These are phyloP conservation scores for Penicillium argentinense DNA, from an alignment of 495 filamentous ascomycete species.

Conservation along the genomic window DNA sequence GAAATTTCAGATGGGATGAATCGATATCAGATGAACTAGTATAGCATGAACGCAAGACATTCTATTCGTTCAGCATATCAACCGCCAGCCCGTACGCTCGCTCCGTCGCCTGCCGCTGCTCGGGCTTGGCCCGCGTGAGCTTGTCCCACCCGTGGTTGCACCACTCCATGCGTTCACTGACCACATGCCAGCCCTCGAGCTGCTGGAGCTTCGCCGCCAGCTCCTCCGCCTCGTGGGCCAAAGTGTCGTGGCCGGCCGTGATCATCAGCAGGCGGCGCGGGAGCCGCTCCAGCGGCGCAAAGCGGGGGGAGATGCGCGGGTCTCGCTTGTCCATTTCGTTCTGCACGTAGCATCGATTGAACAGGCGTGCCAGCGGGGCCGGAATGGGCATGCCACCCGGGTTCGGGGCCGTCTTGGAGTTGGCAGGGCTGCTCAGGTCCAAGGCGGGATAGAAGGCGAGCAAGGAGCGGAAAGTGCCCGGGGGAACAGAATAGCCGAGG, in stretches of 20 bases:
- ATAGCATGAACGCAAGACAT: no score
- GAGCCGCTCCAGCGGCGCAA: slow-evolving; percentile 37
- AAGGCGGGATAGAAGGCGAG: slow-evolving; percentile 43
- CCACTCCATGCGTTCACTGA: slow-evolving; percentile 37
- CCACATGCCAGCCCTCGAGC: slow-evolving; percentile 34
- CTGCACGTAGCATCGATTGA: slow-evolving; percentile 35
- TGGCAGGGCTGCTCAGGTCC: slow-evolving; percentile 29
- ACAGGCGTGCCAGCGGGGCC: slow-evolving; percentile 24
- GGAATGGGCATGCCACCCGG: slow-evolving; percentile 24
- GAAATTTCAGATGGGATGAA: no score
- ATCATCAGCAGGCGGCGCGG: slow-evolving; percentile 43
- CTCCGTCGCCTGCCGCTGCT: slow-evolving; percentile 32
- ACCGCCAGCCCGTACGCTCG: slow-evolving; percentile 36
- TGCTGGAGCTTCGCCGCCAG: slow-evolving; percentile 35
- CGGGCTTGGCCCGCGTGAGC: slow-evolving; percentile 20
- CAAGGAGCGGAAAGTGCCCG: slow-evolving; percentile 38
- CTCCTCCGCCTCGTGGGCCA: slow-evolving; percentile 42
- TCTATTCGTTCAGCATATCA: slow-evolving; percentile 30
- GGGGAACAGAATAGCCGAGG: slow-evolving; percentile 38
- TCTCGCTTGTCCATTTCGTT: slow-evolving; percentile 35
- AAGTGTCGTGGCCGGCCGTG: slow-evolving; percentile 41
- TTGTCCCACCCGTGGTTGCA: slow-evolving; percentile 47
- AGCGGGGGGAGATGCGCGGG: slow-evolving; percentile 46
- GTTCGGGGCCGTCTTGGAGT: slow-evolving; percentile 27
- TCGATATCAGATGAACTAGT: neutral